Evolutionary conservation across 2,329 filamentous ascomycete genomes (phyloP), one percentile per base, ranked within the genome.

Genomic region (Berkeleyomyces rouxiae): DNA sequence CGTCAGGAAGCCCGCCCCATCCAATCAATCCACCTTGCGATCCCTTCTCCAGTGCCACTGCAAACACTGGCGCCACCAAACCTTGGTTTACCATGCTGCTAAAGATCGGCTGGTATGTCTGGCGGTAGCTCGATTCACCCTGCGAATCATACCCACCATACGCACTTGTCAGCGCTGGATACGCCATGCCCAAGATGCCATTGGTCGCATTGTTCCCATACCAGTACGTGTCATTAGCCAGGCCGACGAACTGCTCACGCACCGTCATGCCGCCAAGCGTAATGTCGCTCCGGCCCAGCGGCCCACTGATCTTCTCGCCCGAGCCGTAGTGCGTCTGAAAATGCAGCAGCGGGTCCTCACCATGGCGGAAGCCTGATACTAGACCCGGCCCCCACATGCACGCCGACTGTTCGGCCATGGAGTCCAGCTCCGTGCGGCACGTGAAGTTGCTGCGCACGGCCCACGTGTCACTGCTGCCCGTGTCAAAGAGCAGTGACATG

Each of bases 401-500:
- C 1, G 67, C 65, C 1, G 67, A 65, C 43, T 72, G 70, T 1
- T 70, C 66, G 33, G 70, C 69, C 6, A 68, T 63, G 5, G 68
- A 66, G 13, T 75, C 74, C 0, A 66, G 63, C n/a, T 66, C 68
- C 63, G 74, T 73, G 43, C 73, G 68, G 66, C 78, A 81, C 51
- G 69, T 67, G 65, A 78, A 79, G 39, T 72, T 71, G 0, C 67
- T 68, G 9, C 71, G 70, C 42, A 73, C 73, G 1, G 74, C 72
- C 78, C 78, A 81, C 0, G 78, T 80, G 65, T 81, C 78, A 31
- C 77, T 74, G 67, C 77, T 79, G 33, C 76, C 78, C 0, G 78
- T 79, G 66, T 80, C 78, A 57, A 81, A 71, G 10, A 79, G 67
- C 37, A 81, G 68, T 70, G 72, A 74, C 39, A 75, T 67, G 0